Base-by-base conservation (phyloP, 805 yeast genomes). In the Maudiozyma barnettii region DNA sequence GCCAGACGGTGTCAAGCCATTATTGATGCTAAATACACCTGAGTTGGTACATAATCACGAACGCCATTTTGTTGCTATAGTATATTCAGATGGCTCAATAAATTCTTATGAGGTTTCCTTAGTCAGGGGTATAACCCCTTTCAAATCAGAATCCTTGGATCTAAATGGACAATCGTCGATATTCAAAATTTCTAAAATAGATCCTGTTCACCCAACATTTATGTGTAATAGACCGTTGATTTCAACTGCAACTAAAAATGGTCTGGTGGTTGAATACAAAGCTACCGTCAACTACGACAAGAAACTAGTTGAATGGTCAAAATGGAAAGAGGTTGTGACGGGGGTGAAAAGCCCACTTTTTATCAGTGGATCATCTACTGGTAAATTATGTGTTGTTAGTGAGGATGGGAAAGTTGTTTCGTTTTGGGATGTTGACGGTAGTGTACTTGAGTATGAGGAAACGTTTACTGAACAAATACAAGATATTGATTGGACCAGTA, bases 401-500 rank as follows among this genome's bases (percentile, higher is more conserved):
- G 70, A 70, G 16, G 48, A 68, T 1, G 76, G 78, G 5, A 65
- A 65, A 38, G 66, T 68, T 37, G 63, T 91, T 39, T 69, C 82
- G 0, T 77, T 90, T n/a, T 91, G 96, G 95, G 95, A 89, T 62
- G 69, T 82, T 35, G 73, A 73, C 41, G 71, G 81, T 29, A 77
- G 81, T 4, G 78, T 84, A 1, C 64, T 86, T 45, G 95, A 85
- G 59, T 84, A 77, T 54, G 71, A 71, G 43, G 74, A 70, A 47
- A 45, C 48, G 1, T 74, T 71, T 51, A 62, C 61, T 0, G 74
- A 63, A 10, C 47, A 51, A 14, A 78, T 89, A 7, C 64, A 72
- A 21, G 96, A 89, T 61, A 69, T 90, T 23, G 97, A 90, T 65
- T 90, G 97, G 97, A 84, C 95, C 0, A 76, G 82, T 45, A 79